Base-by-base conservation (phyloP, 805 yeast species). In the Ogataea polymorpha region DNA sequence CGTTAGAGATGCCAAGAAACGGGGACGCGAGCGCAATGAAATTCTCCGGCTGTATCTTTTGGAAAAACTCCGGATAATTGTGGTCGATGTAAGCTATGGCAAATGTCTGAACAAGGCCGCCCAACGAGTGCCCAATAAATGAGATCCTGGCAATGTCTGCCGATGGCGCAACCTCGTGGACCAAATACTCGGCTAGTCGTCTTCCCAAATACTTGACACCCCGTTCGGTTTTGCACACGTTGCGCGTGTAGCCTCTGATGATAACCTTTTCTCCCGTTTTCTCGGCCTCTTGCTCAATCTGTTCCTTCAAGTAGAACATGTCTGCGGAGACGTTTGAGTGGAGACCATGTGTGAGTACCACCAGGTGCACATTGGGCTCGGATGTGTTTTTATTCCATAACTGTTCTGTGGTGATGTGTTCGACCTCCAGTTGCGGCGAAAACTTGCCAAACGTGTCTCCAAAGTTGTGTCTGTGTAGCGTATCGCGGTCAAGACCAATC, bases 271-370 rank as follows among this genome's bases (percentile, higher is more conserved):
- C 84, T 3, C 75, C 70, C 0, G 72, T 60, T n/a, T 51, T 52
- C 6, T 51, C 56, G 1, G 72, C 63, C 37, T 50, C 56, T 20
- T 66, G 59, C 48, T 86, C 93, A 12, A 93, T 77, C 52, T 73
- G 74, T 54, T 93, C 98, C 50, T 89, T 89, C 42, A 91, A 55
- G 54, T 82, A 90, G 14, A 86, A 71, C 95, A 93, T 79, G 61
- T 93, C 99, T 9, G 96, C 88, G 2, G 93, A 82, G 4, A 82
- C 75, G 55, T 90, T 93, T 2, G 97, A 86, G 55, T 88, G 95
- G 18, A 93, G 72, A 0, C 99, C 99, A 61, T 93, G 99, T 0
- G 96, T 88, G 10, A 90, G 51, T 4, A 93, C 70, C 3, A 91
- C 93, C 41, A 93, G 66, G 67, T 93, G 99, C 11, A 82, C 75